Evolutionary conservation across 2,329 filamentous ascomycete genomes (phyloP), one percentile per base, ranked within the genome.

Genomic region (Fusarium piperis): DNA sequence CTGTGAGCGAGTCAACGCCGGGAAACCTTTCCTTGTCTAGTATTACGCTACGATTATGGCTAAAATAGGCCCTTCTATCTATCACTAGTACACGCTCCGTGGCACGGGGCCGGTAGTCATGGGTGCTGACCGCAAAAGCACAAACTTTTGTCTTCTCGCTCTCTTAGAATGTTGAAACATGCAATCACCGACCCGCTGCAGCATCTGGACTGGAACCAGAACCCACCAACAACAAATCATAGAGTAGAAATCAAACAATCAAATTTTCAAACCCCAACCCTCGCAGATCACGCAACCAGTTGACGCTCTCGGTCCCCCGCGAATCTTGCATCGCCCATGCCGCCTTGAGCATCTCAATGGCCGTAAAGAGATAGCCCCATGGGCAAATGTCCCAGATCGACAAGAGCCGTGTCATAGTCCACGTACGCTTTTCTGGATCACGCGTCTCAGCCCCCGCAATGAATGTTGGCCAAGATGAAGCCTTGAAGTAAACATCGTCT

Each of bases 381-480:
- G 85, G 83, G 65, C 83, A 85, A 18, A 81, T 79, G 20, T 81
- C 79, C 78, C 83, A 83, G 74, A 86, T 84, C 35, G 79, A 79
- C 67, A 83, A 75, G 46, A 87, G 75, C 13, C 85, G 83, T 58
- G 84, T 80, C 74, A 88, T 79, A n/a, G 86, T 83, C 87, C 87
- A 89, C 4, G 78, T 80, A 39, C 87, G 81, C 63, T 84, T 84
- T 36, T 81, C 78, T 0, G 79, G 77, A 59, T 87, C 83, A 44
- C 82, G 82, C 4, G 86, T 85, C 72, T 89, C 88, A 0, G 87
- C 87, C 2, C 88, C 88, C 3, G 86, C 86, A 32, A 90, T 83
- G 69, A 90, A 89, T 0, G 87, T 82, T 2, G 88, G 87, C 88
- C 88, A 90, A n/a, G 85, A 85, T 3, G 87, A 88, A 9, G 86